Percentiles rank a stretch among this genome's conserved stretches.
Conservation (phyloP, 2,329 filamentous ascomycete genomes). For the Fusarium neocosmosporiellum region DNA sequence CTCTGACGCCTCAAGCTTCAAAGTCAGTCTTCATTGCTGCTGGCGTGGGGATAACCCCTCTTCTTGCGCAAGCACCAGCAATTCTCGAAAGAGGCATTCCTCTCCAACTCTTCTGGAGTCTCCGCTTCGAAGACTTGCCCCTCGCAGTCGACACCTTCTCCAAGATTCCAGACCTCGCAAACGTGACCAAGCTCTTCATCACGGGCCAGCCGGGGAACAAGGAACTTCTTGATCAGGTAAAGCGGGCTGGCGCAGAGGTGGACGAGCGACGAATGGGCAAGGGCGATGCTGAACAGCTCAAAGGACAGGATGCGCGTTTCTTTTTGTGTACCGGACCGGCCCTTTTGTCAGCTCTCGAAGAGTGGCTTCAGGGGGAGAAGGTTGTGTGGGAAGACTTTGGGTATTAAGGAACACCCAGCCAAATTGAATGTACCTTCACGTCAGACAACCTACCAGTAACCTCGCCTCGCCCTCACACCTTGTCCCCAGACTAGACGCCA, state of each 20-base stretch:
- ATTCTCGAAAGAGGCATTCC: conserved; percentile 53
- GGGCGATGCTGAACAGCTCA: conserved; percentile 56
- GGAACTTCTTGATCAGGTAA: conserved; percentile 49
- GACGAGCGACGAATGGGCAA: conserved; percentile 52
- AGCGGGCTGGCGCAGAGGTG: conserved; percentile 49
- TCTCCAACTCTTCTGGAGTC: conserved; percentile 75
- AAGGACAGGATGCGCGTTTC: conserved; percentile 59
- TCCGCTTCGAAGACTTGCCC: conserved; percentile 69
- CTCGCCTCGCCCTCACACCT: background rate
- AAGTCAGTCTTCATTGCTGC: conserved; percentile 74
- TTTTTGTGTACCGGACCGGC: conserved; percentile 60
- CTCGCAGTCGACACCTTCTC: conserved; percentile 71
- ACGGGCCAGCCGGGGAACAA: conserved; percentile 60
- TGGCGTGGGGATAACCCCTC: conserved; percentile 85
- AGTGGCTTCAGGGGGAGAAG: conserved; percentile 66
- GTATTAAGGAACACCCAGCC: conserved; percentile 54
- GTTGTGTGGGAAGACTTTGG: conserved; percentile 71
- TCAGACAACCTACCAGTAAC: background rate
- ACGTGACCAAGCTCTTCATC: conserved; percentile 70
- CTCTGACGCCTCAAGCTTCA: conserved; percentile 31
- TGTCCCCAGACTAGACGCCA: background rate
- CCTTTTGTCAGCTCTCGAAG: conserved; percentile 55
- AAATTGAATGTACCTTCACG: background rate
- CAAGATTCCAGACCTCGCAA: conserved; percentile 62
- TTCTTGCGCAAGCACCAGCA: conserved; percentile 73